Base-by-base conservation (phyloP, 495 filamentous ascomycete species). In the Xylaria flabelliformis region DNA sequence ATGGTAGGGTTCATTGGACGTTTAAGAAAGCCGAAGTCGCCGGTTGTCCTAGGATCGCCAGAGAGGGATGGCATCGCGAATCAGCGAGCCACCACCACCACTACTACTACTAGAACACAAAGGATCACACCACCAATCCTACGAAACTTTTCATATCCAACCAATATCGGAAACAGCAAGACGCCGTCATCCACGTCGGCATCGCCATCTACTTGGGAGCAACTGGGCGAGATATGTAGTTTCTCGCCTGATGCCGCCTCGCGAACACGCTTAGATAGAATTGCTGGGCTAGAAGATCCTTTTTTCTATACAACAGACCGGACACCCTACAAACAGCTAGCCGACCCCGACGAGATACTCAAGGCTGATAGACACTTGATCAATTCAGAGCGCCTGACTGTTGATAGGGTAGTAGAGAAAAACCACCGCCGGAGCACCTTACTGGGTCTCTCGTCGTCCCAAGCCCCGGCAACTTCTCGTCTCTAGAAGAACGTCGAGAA, bases 101-200 rank as follows among this genome's bases (percentile, higher is more conserved):
- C 9, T 2, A 61, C 51, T 50, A 68, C 9, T 2, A 61, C 51
- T 50, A 68, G 67, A 32, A 66, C 74, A 29, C 72, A 32, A 39
- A 29, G 41, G 10, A 24, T 65, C 26, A 67, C 61, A 12, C 72
- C 76, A 13, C 78, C 78, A 9, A 72, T 80, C 12, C 29, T 78
- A 42, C 69, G 78, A 42, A 80, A 80, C 56, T 80, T 80, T 69
- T 80, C 78, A 21, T 80, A 80, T 56, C 78, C 78, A 32, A 73
- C 64, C 21, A 72, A 77, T 61, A 64, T 78, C 41, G 65, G 63
- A 21, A 73, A 42, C 3, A 63, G 26, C 29, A 61, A 58, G 5
- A 65, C 62, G 12, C 46, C 67, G 9, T 70, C 64, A n/a, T 29
- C 44, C 8, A 70, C 56, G 44, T 72, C 69, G n/a, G 53, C 67